Evolutionary conservation across 139 green algal genomes (phyloP), one percentile per base, ranked within the genome.

Genomic region (Asterochloris sp.): DNA sequence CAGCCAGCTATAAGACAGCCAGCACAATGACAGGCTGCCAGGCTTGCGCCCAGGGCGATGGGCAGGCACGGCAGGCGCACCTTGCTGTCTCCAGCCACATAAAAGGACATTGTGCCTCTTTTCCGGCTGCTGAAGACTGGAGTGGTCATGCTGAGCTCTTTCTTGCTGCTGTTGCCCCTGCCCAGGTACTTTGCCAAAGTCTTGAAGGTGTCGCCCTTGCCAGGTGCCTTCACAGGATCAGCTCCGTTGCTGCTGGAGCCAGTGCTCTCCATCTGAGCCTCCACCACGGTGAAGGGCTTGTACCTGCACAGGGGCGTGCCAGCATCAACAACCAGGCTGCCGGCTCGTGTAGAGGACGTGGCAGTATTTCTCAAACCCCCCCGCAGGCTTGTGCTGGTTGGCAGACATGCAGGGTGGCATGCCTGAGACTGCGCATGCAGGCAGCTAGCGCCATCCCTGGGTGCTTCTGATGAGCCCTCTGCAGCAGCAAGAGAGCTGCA

Each of bases 61-160:
- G 67, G 10, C 54, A 23, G 62, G 54, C 23, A 38, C 63, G 10
- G 63, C 62, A 15, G 74, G 74, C 77, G 69, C 14, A 86, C 83
- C 83, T 79, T 66, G 62, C 81, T 78, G 38, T 78, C 83, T 27
- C 75, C 77, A 38, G 78, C 62, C 74, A 83, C 66, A 24, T 80
- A 68, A 69, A 71, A 80, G 28, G 66, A 66, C 71, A 73, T 80
- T n/a, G 68, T 62, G 13, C 76, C 62, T 17, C 74, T 63, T 15
- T 80, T 61, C 29, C 62, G 80, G 61, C 68, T 79, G 23, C 62
- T 63, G 62, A 83, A 86, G 10, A 86, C 69, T 26, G 83, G 83
- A n/a, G 83, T 86, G 21, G 83, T 86, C 29, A 82, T 80, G n/a
- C 73, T 69, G 9, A 86, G 69, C 27, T 63, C 73, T 78, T 83